Evolutionary conservation across 768 basidiomycete species (phyloP).

Genomic region (Candolleomyces efflorescens): DNA sequence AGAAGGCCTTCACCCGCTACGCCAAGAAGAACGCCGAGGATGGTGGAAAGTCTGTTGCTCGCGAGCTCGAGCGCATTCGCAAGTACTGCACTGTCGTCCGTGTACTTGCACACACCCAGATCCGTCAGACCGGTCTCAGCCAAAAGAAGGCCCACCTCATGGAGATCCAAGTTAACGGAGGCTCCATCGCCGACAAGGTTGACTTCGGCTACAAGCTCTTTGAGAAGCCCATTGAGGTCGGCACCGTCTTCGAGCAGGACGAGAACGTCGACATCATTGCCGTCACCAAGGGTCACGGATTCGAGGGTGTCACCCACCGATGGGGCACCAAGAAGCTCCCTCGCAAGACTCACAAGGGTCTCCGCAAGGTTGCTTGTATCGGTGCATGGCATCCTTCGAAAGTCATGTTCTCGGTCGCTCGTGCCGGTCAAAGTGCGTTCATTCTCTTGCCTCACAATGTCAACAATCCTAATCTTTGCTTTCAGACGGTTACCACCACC

Average conservation of each 20-base stretch:
- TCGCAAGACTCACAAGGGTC: constrained; percentile 99
- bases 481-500: constrained; percentile 90
- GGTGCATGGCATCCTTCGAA: constrained; percentile 98
- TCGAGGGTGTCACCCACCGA: constrained; percentile 98
- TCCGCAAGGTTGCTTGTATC: constrained; percentile 98
- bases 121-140: constrained; percentile 93
- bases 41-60: constrained; percentile 83
- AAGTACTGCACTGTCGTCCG: constrained; percentile 99
- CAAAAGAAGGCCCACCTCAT: constrained; percentile 99
- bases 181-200: constrained; percentile 94
- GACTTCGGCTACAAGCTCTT: constrained; percentile 91
- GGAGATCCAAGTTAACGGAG: constrained; percentile 99
- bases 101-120: constrained; percentile 98
- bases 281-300: constrained; percentile 99
- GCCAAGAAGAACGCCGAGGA: constrained; percentile 99
- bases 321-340: constrained; percentile 99
- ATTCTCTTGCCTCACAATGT: not conserved
- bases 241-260: constrained; percentile 90
- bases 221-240: constrained; percentile 91
- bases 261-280: constrained; percentile 96
- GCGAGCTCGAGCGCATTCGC: constrained; percentile 98
- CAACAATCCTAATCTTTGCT: constrained; percentile 4
- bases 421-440: constrained; percentile 96
- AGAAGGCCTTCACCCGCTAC: constrained; percentile 99
- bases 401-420: constrained; percentile 99